Base-by-base conservation (phyloP, 164 flowering plant genomes). In the Hamamelis virginiana region DNA sequence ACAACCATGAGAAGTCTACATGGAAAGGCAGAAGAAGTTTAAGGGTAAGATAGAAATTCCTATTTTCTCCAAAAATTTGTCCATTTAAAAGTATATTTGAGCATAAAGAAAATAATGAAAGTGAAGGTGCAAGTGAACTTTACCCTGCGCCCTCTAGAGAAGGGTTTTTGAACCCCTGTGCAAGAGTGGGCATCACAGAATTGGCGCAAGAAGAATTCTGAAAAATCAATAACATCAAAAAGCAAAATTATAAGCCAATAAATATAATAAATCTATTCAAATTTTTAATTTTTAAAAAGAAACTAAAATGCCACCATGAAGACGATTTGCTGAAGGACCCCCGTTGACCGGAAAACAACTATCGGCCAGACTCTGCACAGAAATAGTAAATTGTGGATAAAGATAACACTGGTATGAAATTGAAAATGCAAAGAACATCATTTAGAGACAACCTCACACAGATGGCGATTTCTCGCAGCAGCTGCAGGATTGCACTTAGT, bases 111-210 rank as follows among this genome's bases (percentile, higher is more conserved):
- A 1, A n/a, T n/a, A 47, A 12, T 47, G 55, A 28, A 12, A n/a
- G 3, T 4, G 46, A 68, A 72, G 44, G n/a, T n/a, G n/a, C n/a
- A n/a, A n/a, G n/a, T n/a, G n/a, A n/a, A n/a, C 21, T 74, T 76
- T 82, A 94, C 97, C 87, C 64, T 84, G 75, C 89, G 85, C 51
- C 97, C 96, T 77, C 85, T 86, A 33, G 94, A 56, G 64, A 95
- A 95, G 10, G 88, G 93, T 75, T 90, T 85, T 45, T 14, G 76
- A 68, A 80, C 78, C 66, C 85, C 87, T 0, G 84, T 75, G 82
- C 97, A 95, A 61, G 90, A 83, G 73, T 92, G 99, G 58, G 95
- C 90, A 80, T 89, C 96, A 71, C 99, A 95, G 60, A 95, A 95
- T 78, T 95, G 99, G 68, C 78, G 92, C 82, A 95, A 69, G 81